These are phyloP conservation scores for Hypoxylon sp. DNA, from an alignment of 2,329 filamentous ascomycete genomes.

Conservation along the genomic window DNA sequence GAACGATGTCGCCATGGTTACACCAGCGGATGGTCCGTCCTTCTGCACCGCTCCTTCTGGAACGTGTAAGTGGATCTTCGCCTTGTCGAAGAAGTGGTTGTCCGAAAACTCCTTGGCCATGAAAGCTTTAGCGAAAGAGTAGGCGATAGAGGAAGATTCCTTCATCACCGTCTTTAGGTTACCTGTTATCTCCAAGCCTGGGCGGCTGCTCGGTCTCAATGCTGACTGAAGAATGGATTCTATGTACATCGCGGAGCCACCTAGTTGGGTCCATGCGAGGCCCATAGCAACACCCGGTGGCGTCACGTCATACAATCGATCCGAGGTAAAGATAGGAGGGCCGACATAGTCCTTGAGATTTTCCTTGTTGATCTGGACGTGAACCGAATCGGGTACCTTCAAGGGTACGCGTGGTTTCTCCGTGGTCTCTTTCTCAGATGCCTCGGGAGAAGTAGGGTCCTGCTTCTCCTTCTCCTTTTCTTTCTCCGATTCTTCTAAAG, in stretches of 20 bases:
- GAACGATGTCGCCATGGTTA: slow-evolving; percentile 97
- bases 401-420: slow-evolving; percentile 78
- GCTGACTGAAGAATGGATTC: slow-evolving; percentile 93
- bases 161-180: slow-evolving; percentile 98
- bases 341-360: slow-evolving; percentile 97
- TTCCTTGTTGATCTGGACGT: slow-evolving; percentile 85
- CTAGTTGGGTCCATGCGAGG: slow-evolving; percentile 97
- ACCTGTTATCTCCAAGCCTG: slow-evolving; percentile 88
- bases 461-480: slow-evolving; percentile 67
- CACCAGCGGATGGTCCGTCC: slow-evolving; percentile 90
- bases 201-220: slow-evolving; percentile 75
- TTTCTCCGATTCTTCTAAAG: slow-evolving; percentile 74
- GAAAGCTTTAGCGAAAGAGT: slow-evolving; percentile 91
- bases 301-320: slow-evolving; percentile 92
- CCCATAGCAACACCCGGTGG: slow-evolving; percentile 97
- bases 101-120: slow-evolving; percentile 86
- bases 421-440: slow-evolving; percentile 69
- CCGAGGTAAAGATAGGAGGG: slow-evolving; percentile 92
- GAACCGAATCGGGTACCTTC: slow-evolving; percentile 84
- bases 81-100: slow-evolving; percentile 96
- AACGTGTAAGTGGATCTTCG: slow-evolving; percentile 93
- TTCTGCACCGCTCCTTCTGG: slow-evolving; percentile 96
- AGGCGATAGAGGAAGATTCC: slow-evolving; percentile 93
- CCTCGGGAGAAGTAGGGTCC: slow-evolving; percentile 45
- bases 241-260: slow-evolving; percentile 94